Base-by-base conservation (phyloP, 2,329 filamentous ascomycete species). In the Ceratocystiopsis sp. region DNA sequence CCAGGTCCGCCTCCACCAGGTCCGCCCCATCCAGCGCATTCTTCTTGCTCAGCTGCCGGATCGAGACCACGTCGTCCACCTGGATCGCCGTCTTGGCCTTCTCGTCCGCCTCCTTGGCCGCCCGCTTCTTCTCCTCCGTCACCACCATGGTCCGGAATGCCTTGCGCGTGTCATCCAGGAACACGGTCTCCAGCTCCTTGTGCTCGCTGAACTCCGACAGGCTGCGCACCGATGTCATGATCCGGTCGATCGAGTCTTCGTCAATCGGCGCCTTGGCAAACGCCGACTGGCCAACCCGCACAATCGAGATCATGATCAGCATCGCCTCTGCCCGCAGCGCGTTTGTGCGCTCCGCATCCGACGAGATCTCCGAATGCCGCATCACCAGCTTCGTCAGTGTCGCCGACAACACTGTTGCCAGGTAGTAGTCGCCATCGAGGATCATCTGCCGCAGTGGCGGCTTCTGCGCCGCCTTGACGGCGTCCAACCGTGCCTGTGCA, bases 291-390 rank as follows among this genome's bases (percentile, higher is more conserved):
- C 91, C 91, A 47, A 95, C 91, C 41, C 91, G 86, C 51, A 98
- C 85, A 52, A 98, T 93, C 6, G 91, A 96, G 53, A 98, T 94
- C 87, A 96, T 94, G 58, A 98, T 96, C 42, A 98, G 73, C 91
- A 98, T 98, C 38, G 91, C 91, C 62, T 98, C 91, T 4, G 91
- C 91, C 41, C 85, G 81, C 21, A 98, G 73, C 29, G 89, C 87
- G 54, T 98, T 98, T 29, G 89, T 96, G 35, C 91, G 80, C 37
- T 84, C 83, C 37, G 71, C 63, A 54, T 95, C 89, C 19, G 80
- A 68, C 1, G 89, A 95, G 47, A 96, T 87, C 57, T 96, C 87
- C 2, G 85, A 82, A 59, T 96, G 86, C 42, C 91, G 83, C 86
- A 98, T 94, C 41, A 98, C 91, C 43, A 98, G 73, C 65, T 98